Percentiles rank a stretch among this genome's conserved stretches.
Evolutionary conservation across 148 eudicot genomes (phyloP).

Genomic region (Cornus controversa): DNA sequence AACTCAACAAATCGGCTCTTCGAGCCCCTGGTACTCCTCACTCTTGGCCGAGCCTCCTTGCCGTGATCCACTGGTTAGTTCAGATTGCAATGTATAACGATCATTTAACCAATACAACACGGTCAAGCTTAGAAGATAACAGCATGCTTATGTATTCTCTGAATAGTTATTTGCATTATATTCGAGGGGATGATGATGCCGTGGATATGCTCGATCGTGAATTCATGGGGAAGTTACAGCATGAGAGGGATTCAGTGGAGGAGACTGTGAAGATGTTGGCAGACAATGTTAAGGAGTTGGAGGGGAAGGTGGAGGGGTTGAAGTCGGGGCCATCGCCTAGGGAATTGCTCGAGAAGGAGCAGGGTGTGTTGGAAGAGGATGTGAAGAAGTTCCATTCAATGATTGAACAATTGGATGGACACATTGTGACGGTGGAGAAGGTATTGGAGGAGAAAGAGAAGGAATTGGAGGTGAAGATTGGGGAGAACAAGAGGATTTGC

Average conservation of each 20-base stretch:
- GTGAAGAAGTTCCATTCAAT: conserved; percentile 52
- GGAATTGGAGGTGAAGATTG: conserved; percentile 54
- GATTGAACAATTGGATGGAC: conserved; percentile 45
- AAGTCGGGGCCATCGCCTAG: conserved; percentile 53
- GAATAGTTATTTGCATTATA: conserved; percentile 55
- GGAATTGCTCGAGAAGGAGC: conserved; percentile 57
- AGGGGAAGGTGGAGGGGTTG: conserved; percentile 44
- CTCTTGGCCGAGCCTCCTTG: conserved; percentile 62
- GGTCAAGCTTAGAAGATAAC: conserved; percentile 30
- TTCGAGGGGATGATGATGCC: conserved; percentile 68
- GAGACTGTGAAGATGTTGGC: conserved; percentile 33
- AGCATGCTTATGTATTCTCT: conserved; percentile 38
- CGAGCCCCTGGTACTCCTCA: conserved; percentile 85
- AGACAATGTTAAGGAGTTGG: conserved; percentile 42
- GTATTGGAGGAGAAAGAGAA: conserved; percentile 71
- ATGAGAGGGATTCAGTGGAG: conserved; percentile 34
- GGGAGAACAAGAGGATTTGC: conserved; percentile 46
- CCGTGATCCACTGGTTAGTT: conserved; percentile 77
- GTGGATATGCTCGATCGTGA: conserved; percentile 53
- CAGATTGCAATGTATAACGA: conserved; percentile 57
- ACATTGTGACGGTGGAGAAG: conserved; percentile 42
- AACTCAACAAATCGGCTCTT: conserved; percentile 72
- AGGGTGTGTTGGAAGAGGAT: conserved; percentile 55
- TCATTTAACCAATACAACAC: conserved; percentile 17
- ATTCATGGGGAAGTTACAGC: conserved; percentile 39